Base-by-base conservation (phyloP, 306 rosid species). In the Prunus davidiana region DNA sequence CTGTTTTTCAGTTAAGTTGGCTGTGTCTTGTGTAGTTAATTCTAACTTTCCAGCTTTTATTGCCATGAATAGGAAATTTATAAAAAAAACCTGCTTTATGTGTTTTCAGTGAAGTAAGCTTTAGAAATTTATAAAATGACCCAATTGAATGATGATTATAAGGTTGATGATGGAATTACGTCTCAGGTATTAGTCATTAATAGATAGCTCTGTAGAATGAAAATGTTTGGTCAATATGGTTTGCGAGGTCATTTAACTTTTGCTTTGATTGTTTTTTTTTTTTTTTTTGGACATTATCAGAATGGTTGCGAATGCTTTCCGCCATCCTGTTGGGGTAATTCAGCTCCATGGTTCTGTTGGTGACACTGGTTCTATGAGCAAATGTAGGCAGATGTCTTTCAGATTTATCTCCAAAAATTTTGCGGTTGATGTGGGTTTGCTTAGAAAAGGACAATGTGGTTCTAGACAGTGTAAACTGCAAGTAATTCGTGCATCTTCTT, bases 341-440 rank as follows among this genome's bases (percentile, higher is more conserved):
- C 67, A 79, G 56, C 75, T 77, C 76, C 75, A 49, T 50, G 65
- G 76, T 45, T 77, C 56, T 57, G 45, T 24, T 58, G 64, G 58
- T 69, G 71, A 34, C 75, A 75, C 34, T 45, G 80, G 57, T 30
- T 67, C 79, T 28, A 62, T 64, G 27, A 75, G 61, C 73, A 66
- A 47, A 8, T 78, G 78, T 32, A 38, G 38, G 1, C 67, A 25
- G 57, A 47, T 46, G 41, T 54, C 80, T 55, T 18, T 72, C 67
- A 84, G 81, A 70, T 87, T 76, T 66, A 51, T 67, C 86, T 78
- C 85, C 65, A 62, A 52, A 75, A 69, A 60, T 49, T 72, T 75
- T 4, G 64, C 32, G 0, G 73, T 20, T 20, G 85, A 79, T 41
- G 45, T 65, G 50, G 71, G 78, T 55, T 60, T 68, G 60, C 72